phyloP scores from a whole-genome alignment of 2,329 filamentous ascomycete genomes.

The Harringtonia lauricola region DNA sequence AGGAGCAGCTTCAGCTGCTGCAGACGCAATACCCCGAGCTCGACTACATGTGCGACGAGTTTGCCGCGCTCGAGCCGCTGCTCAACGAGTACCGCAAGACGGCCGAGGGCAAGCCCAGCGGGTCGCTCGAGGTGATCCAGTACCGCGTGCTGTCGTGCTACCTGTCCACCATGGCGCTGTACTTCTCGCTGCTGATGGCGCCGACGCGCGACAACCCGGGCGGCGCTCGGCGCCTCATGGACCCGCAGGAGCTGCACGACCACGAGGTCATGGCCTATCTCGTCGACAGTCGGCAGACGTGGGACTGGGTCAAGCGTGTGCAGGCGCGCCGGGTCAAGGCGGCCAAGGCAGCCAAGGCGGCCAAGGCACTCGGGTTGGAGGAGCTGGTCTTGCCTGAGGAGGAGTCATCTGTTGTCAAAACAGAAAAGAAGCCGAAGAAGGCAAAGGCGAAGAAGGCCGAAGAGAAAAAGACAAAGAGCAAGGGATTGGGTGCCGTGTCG shows the following conservation, averaged over 20 bases:
- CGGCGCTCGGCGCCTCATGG: constrained; percentile 46
- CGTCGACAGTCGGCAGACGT: constrained; percentile 68
- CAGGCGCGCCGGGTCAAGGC: constrained; percentile 21
- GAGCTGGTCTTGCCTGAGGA: not conserved
- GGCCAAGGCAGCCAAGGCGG: not conserved
- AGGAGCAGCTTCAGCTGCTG: constrained; percentile 66
- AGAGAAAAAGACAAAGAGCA: constrained; percentile 20
- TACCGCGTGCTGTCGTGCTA: constrained; percentile 77
- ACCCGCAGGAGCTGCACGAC: constrained; percentile 71
- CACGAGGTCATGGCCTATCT: constrained; percentile 86
- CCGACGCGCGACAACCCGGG: constrained; percentile 48
- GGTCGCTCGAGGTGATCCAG: constrained; percentile 56
- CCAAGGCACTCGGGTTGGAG: not conserved
- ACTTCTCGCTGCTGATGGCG: constrained; percentile 87
- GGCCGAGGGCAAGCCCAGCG: constrained; percentile 38
- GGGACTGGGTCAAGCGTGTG: constrained; percentile 64
- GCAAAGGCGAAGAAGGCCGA: constrained; percentile 1
- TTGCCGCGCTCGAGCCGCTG: constrained; percentile 58
- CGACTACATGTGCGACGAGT: constrained; percentile 72
- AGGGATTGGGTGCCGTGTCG: constrained; percentile 27
- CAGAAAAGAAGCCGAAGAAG: not conserved
- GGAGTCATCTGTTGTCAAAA: too few relatives aligned
- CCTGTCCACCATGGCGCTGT: constrained; percentile 77
- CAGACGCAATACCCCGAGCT: constrained; percentile 85
- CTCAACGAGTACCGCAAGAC: constrained; percentile 47